phyloP scores from a whole-genome alignment of 768 basidiomycete genomes.

The Naganishia onofrii region DNA sequence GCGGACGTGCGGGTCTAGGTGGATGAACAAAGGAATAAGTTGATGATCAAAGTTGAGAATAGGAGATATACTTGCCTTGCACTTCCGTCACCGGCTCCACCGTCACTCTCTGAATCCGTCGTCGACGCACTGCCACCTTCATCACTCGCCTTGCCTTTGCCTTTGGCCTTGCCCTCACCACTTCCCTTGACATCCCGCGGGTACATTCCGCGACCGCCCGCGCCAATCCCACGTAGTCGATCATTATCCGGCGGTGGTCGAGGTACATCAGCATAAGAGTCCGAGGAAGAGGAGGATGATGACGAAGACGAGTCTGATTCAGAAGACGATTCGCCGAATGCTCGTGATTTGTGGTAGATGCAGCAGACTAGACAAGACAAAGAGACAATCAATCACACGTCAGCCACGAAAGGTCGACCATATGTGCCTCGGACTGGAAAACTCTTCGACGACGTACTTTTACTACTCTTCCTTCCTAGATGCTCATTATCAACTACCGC shows the following conservation, averaged over 20 bases:
- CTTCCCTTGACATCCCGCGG: neutral
- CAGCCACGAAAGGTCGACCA: neutral
- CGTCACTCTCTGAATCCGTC: constrained; percentile 6
- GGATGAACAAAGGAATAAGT: neutral
- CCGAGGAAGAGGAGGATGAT: constrained; percentile 58
- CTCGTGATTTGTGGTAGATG: constrained; percentile 71
- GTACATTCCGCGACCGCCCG: constrained; percentile 1
- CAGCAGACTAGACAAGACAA: constrained; percentile 86
- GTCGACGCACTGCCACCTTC: neutral
- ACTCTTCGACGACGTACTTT: constrained; percentile 70
- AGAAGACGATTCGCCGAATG: constrained; percentile 50
- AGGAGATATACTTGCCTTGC: constrained; percentile 4
- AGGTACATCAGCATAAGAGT: neutral
- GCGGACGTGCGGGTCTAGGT: neutral
- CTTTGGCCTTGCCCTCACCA: constrained; percentile 13
- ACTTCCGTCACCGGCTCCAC: constrained; percentile 13
- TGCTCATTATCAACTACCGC: constrained; percentile 89
- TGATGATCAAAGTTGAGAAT: neutral
- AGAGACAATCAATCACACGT: neutral
- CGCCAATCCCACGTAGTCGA: constrained; percentile 9
- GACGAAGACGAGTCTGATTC: constrained; percentile 59
- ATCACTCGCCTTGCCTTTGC: constrained; percentile 27
- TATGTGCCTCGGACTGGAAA: too few relatives aligned
- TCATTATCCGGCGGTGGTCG: neutral
- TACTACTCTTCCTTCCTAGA: constrained; percentile 83